Evolutionary conservation across 306 rosid genomes (phyloP), one percentile per base, ranked within the genome.

Genomic region (Fragaria ananassa): DNA sequence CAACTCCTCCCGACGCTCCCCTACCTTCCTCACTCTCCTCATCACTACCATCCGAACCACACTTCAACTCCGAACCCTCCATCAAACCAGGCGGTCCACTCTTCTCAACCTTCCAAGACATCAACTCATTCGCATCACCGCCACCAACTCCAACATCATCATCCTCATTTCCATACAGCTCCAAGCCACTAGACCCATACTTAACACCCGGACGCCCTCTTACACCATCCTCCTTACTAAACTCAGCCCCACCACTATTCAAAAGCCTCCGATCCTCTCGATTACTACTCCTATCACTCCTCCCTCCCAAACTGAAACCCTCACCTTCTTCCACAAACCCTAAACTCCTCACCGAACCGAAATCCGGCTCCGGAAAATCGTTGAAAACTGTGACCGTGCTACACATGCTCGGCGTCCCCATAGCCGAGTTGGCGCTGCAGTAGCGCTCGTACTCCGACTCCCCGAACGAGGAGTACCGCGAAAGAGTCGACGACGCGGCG

Each of bases 391-490:
- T 90, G 76, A 92, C 54, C 39, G 96, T 66, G 82, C 99, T 89
- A 53, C 91, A 80, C 80, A 86, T 71, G 79, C 86, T 90, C 0
- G 97, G 97, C 35, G 97, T 92, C 19, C 96, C 97, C 91, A 92
- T 87, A 9, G 66, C 81, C 19, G 99, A 95, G 83, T 89, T 92
- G 44, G 97, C 92, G 83, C 99, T 95, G 68, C 93, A 85, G 62
- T 95, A 95, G 14, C 97, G 91, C 46, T 95, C 97, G 74, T 89
- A 89, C 85, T 92, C 99, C 61, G 97, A 90, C 27, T 89, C 97
- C 21, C 85, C 96, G 74, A 85, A 88, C n/a, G 98, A 91, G 13
- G 96, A 91, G 81, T 86, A 87, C 60, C 88, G 81, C 14, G 96
- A 87, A 14, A 89, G 70, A 23, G 78, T n/a, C n/a, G n/a, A 70